Percentiles rank a stretch among this genome's conserved stretches.
Evolutionary conservation across 2,329 filamentous ascomycete species (phyloP).

Genomic region (Endocalyx cinctus): DNA sequence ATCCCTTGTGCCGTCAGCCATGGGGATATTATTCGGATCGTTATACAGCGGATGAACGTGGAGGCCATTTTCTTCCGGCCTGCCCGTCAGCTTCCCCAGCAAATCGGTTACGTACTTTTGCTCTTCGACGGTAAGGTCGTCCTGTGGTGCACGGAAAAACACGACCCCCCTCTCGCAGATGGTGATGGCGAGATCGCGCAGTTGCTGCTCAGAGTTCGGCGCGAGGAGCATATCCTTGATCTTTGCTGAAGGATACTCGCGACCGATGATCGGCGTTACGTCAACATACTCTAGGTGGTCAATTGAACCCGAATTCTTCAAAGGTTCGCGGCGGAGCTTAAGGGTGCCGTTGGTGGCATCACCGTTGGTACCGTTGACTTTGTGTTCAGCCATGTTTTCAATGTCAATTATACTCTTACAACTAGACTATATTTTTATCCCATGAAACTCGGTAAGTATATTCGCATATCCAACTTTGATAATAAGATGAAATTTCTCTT

Average conservation of each 20-base stretch:
- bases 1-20: conserved; percentile 32
- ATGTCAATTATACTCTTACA: too few species aligned
- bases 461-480: too few species aligned
- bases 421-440: too few species aligned
- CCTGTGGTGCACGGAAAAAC: conserved; percentile 26
- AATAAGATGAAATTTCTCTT: too few species aligned
- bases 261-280: conserved; percentile 28
- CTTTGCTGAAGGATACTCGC: conserved; percentile 26
- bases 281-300: conserved; percentile 27
- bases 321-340: conserved; percentile 15
- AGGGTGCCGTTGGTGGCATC: conserved; percentile 3
- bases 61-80: conserved; percentile 24
- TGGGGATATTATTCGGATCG: conserved; percentile 31
- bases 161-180: conserved; percentile 30
- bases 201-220: conserved; percentile 24
- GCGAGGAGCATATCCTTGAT: conserved; percentile 27
- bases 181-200: conserved; percentile 30
- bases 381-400: too few species aligned
- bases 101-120: conserved; percentile 28
- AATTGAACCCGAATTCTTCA: conserved; percentile 24
- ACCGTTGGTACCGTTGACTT: conserved; percentile 7
- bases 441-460: too few species aligned
- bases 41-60: conserved; percentile 30
- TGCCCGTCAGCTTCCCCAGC: conserved; percentile 27
- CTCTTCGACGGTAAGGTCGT: conserved; percentile 27